Evolutionary conservation across 805 yeast species (phyloP), one percentile per base, ranked within the genome.

Genomic region (Kodamaea kaohsiungensis): DNA sequence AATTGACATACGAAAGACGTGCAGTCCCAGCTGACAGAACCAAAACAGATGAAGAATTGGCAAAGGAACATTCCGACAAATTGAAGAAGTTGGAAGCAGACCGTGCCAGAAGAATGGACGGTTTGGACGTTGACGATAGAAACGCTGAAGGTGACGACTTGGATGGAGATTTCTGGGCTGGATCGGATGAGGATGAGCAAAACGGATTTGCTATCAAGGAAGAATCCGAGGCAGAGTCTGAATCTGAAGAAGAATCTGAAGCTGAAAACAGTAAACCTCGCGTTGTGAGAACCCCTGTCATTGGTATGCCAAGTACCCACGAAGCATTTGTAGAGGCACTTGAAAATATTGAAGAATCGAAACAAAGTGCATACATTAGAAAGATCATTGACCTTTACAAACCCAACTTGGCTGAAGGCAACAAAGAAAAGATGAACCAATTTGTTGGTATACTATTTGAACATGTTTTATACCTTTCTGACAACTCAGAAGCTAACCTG

Each of bases 1-100:
- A 85, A 63, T 77, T 88, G 56, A 81, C 83, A 2, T 74, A 86
- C 63, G 95, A 89, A 56, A 83, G 84, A 68, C 79, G 92, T 65
- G 87, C 95, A 9, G 91, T 80, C 1, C 95, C 95, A 33, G 85
- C 92, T 18, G 93, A 88, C 53, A 79, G 92, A 71, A 87, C 93
- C 1, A 87, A 88, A 66, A 88, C 95, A 1, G 85, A 80, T 2
- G 91, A 88, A 67, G 95, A 89, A 67, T 52, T 87, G 10, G 74
- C 72, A 47, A 72, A 76, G 40, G 93, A 88, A 63, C 81, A 80
- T 60, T 79, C 77, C 16, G 87, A 83, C n/a, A 82, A 79, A 61
- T 73, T 78, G 74, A 81, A 82, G 59, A 76, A 80, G 61, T 70
- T 88, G 59, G 92, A 90, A 67, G 82, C 80, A 48, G 91, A 81